phyloP scores from a whole-genome alignment of 164 flowering plant genomes.

The Umbellularia californica region DNA sequence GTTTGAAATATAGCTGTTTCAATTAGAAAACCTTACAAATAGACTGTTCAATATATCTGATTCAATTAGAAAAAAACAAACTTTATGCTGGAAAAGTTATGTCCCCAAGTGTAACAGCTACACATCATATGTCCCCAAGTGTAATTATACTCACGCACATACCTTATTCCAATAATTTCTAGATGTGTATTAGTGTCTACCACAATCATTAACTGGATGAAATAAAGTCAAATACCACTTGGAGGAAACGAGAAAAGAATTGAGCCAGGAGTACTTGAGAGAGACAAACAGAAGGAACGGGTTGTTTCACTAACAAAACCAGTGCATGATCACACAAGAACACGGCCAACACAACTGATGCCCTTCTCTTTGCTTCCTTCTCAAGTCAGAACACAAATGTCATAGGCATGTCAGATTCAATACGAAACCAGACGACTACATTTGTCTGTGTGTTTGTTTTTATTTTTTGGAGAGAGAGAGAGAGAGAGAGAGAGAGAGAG shows the following conservation, averaged over 20 bases:
- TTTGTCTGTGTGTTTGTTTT: neutral
- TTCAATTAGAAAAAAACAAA: too few species aligned
- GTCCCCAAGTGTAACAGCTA: neutral
- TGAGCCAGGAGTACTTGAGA: slow-evolving; percentile 1
- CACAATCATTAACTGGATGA: neutral
- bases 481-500: neutral
- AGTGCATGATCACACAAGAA: neutral
- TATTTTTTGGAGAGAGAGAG: neutral
- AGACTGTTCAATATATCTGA: too few species aligned
- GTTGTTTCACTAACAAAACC: neutral
- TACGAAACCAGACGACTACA: neutral
- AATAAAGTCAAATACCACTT: neutral
- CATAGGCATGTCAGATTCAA: neutral
- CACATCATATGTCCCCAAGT: neutral
- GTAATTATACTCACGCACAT: neutral
- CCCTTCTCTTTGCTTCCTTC: neutral
- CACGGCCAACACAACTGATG: neutral
- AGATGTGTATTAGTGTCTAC: neutral
- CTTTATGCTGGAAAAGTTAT: too few species aligned
- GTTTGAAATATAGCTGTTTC: too few species aligned
- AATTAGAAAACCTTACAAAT: too few species aligned
- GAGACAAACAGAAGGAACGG: neutral
- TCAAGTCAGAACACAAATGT: neutral
- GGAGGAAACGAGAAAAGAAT: neutral
- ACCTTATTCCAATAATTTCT: neutral